Evolutionary conservation across 495 filamentous ascomycete species (phyloP).

Genomic region (Aspergillus carlsbadensis): DNA sequence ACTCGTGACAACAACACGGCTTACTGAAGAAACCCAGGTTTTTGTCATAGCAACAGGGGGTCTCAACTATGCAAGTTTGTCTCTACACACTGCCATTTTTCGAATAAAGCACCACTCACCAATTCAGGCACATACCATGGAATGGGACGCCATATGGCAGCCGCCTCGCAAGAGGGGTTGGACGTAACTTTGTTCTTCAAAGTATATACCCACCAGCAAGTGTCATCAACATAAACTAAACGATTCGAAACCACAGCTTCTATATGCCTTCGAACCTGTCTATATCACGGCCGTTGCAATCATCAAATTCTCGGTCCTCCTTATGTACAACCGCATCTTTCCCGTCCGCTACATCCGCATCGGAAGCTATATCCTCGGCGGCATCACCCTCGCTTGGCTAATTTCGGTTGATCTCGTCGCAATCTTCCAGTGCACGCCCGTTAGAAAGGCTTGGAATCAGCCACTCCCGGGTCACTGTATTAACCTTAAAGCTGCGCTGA

Average conservation of each 20-base stretch:
- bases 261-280: conserved; percentile 14
- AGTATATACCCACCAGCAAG: background rate
- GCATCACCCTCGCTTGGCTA: conserved; percentile 13
- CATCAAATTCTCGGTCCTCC: conserved; percentile 12
- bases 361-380: conserved; percentile 5
- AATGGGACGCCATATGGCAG: conserved; percentile 7
- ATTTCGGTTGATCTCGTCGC: conserved; percentile 13
- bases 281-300: conserved; percentile 14
- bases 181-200: conserved; percentile 1
- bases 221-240: too few species aligned
- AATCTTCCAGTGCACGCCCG: conserved; percentile 14
- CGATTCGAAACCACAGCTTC: background rate
- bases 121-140: conserved; percentile 5
- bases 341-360: conserved; percentile 6
- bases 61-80: conserved; percentile 4
- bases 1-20: background rate
- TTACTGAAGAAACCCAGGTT: background rate
- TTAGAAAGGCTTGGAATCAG: conserved; percentile 2
- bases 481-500: conserved; percentile 5
- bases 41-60: conserved; percentile 1
- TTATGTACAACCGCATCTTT: conserved; percentile 16
- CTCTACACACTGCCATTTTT: background rate
- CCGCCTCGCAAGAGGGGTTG: background rate
- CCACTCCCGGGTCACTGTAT: conserved; percentile 6
- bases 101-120: background rate